Conservation (phyloP, 2,329 filamentous ascomycete genomes). For the Fusarium sp. region DNA sequence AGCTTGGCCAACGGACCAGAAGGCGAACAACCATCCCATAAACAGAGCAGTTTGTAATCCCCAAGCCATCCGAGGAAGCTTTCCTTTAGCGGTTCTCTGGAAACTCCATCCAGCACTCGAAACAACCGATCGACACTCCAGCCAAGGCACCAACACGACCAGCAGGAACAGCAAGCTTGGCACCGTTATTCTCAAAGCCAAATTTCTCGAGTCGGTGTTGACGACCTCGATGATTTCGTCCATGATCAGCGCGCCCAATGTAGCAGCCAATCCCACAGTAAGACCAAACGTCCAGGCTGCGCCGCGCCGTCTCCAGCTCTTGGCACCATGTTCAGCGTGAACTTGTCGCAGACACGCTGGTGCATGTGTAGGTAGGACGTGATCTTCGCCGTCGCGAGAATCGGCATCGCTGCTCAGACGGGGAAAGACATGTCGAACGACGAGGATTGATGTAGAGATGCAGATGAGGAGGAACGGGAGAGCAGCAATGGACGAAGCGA, state of each 20-base stretch:
- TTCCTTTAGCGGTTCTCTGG: conserved; percentile 64
- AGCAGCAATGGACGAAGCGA: conserved; percentile 67
- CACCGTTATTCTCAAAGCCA: conserved; percentile 76
- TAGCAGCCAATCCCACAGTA: conserved; percentile 80
- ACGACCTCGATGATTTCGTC: conserved; percentile 84
- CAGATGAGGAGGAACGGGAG: conserved; percentile 80
- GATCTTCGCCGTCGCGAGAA: conserved; percentile 65
- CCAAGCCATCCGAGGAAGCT: conserved; percentile 71
- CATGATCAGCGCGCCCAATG: conserved; percentile 82
- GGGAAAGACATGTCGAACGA: conserved; percentile 77
- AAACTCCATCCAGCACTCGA: conserved; percentile 70
- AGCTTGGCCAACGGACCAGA: conserved; percentile 79
- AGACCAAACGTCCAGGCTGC: conserved; percentile 77
- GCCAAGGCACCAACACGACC: conserved; percentile 78
- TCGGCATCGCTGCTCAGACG: conserved; percentile 69
- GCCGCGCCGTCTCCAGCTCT: conserved; percentile 60
- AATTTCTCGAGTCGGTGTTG: conserved; percentile 71
- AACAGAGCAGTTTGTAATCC: conserved; percentile 71
- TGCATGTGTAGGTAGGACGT: conserved; percentile 71
- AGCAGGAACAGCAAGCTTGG: conserved; percentile 77
- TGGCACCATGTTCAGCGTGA: conserved; percentile 67
- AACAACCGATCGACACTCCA: conserved; percentile 78
- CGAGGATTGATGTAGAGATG: conserved; percentile 67
- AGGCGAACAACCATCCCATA: conserved; percentile 73
- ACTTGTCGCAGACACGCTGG: conserved; percentile 67